Base-by-base conservation (phyloP, 2,329 filamentous ascomycete genomes). In the Aureobasidium subglaciale region DNA sequence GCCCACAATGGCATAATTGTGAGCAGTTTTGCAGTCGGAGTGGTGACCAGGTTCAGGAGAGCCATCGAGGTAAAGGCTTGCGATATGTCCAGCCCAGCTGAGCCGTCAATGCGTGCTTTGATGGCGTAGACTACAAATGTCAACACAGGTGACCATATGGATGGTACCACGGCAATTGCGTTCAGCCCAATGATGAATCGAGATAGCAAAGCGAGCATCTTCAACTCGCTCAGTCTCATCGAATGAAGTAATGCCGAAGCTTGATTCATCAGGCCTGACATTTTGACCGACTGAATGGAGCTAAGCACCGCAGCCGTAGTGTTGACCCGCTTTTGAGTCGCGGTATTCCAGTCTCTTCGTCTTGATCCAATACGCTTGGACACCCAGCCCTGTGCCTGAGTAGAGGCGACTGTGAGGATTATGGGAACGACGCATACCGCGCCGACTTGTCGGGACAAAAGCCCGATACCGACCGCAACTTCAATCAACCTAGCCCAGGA, bases 61-160 rank as follows among this genome's bases (percentile, higher is more conserved):
- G 46, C 46, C n/a, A 50, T 5, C 5, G 32, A 37, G 9, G 46
- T 38, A n/a, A 50, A 50, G 3, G 46, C 46, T 37, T 50, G 46
- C 7, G 35, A n/a, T 5, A 38, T 50, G 8, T 25, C 22, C 18
- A 50, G 9, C 13, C 20, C 20, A 3, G 9, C 13, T 20, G 46
- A 38, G 22, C 32, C 32, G 9, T 25, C 20, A 32, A 50, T 5
- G 9, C 5, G 15, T 16, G 46, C 46, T 27, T 38, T 37, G 22
- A 50, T 27, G 18, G 46, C 46, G 6, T 50, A 50, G 13, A 50
- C 46, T 3, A 38, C 32, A 16, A 50, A 50, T 4, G 46, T 50
- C 2, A 15, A n/a, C 9, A 29, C 32, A 18, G 46, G 46, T 3
- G 46, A 18, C 46, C 32, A 37, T 6, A 38, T n/a, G 1, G 25